Base-by-base conservation (phyloP, 495 filamentous ascomycete species). In the Cercophora scortea region DNA sequence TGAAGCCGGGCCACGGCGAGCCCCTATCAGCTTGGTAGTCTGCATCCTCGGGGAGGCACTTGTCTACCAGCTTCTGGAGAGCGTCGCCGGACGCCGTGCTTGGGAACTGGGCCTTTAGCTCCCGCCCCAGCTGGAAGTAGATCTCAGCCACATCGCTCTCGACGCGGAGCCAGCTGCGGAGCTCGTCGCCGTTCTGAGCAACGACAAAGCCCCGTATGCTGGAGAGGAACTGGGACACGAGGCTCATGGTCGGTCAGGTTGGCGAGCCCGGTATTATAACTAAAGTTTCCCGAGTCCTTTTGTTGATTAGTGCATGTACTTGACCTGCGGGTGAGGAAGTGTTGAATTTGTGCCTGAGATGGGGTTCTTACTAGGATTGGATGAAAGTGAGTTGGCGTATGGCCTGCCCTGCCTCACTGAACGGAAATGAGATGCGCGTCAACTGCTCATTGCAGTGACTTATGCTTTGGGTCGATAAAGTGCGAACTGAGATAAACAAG, bases 1-100 rank as follows among this genome's bases (percentile, higher is more conserved):
- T 73, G 60, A 95, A 92, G 0, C 83, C 79, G 0, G 80, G 76
- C 86, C 88, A 93, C 1, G 86, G 74, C 10, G 80, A 79, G 16
- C 82, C 80, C 56, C 67, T 67, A 12, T 71, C 73, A 44, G 75
- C 73, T 7, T 61, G 55, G 4, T 74, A 56, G 16, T 71, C 58
- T 46, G 82, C 78, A 25, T 75, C 74, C 44, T 69, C 71, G 54
- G 71, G 72, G n/a, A 83, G 62, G 52, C 67, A 66, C 62, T 80
- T 71, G 49, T 85, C 68, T 39, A 93, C 74, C 25, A 84, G 64
- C 45, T 75, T 76, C 55, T 85, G 79, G 33, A 95, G 71, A 10
- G 74, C 72, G 17, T 65, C 73, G 5, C 72, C 35, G 70, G 74
- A 19, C 25, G 2, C 25, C 49, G 69, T 74, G 42, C 67, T 59